Percentiles rank a stretch among this genome's conserved stretches.
Evolutionary conservation across 192 early-diverging fungal genomes (phyloP).

Genomic region (Coemansia sp.): DNA sequence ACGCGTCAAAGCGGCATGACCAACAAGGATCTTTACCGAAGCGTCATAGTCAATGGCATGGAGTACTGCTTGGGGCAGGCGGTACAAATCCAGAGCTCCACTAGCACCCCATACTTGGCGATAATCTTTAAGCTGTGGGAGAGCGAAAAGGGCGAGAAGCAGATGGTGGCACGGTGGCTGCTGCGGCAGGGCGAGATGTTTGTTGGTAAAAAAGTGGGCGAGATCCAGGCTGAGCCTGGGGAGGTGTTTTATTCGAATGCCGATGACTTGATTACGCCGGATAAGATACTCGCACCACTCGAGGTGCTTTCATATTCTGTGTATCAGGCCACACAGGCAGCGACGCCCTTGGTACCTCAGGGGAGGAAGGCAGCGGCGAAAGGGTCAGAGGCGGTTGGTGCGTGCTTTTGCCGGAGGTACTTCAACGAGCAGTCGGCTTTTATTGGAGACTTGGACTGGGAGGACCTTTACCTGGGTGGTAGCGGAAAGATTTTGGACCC

Average conservation of each 20-base stretch:
- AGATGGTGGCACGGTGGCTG: constrained; percentile 59
- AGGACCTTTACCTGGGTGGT: constrained; percentile 21
- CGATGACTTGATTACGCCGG: constrained; percentile 48
- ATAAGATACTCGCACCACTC: constrained; percentile 34
- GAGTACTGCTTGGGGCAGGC: constrained; percentile 49
- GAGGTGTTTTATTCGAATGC: constrained; percentile 53
- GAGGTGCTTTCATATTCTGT: constrained; percentile 22
- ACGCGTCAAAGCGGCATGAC: constrained; percentile 59
- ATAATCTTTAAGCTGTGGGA: constrained; percentile 59
- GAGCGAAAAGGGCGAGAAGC: constrained; percentile 52
- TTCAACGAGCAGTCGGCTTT: constrained; percentile 46
- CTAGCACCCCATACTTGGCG: constrained; percentile 50
- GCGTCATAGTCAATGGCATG: constrained; percentile 46
- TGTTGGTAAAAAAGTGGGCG: constrained; percentile 6
- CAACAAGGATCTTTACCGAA: constrained; percentile 49
- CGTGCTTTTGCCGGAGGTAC: constrained; percentile 35
- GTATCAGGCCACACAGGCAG: not conserved
- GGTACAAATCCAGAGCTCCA: constrained; percentile 29
- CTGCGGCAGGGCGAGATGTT: constrained; percentile 45
- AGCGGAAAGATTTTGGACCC: constrained; percentile 13
- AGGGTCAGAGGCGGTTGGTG: not conserved
- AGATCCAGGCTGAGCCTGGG: constrained; percentile 14
- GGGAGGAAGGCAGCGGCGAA: not conserved
- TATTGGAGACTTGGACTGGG: constrained; percentile 51
- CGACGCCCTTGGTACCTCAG: not conserved